Base-by-base conservation (phyloP, 2,329 filamentous ascomycete genomes). In the Xylaria sp. region DNA sequence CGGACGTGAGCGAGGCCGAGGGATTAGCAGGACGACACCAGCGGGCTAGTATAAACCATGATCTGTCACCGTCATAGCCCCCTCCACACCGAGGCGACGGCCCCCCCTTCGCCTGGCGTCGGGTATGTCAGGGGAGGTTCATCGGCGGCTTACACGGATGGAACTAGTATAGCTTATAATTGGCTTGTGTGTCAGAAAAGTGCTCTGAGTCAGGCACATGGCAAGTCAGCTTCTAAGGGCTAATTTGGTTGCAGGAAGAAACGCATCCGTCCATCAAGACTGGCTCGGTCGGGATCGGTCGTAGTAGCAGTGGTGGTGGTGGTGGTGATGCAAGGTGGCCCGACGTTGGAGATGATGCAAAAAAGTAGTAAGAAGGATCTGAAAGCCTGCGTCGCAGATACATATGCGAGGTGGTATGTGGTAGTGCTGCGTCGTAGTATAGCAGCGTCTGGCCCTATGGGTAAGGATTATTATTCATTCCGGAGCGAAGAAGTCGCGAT, bases 391-490 rank as follows among this genome's bases (percentile, higher is more conserved):
- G 29, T 34, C 29, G 53, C 60, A 57, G 61, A 57, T 59, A 63
- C n/a, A n/a, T n/a, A n/a, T n/a, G n/a, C n/a, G n/a, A n/a, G n/a
- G n/a, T n/a, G n/a, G n/a, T 62, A 60, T 60, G 62, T 56, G 61
- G 57, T 57, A 49, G 54, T 57, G 57, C 56, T 60, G 60, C 61
- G 62, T 60, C 46, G 60, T 65, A 53, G 61, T 61, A 64, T 56
- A 64, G 57, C 53, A 57, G 52, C 59, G 54, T 58, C 63, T 58
- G 62, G 61, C 58, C 54, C 60, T 62, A 61, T 66, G 64, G 65
- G 63, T 65, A 64, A 63, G 64, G 65, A 68, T 65, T 61, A 58
- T 43, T 51, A 45, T 46, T 57, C n/a, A n/a, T n/a, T n/a, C n/a
- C n/a, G 61, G 51, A 43, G 57, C 41, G 48, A 47, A 53, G 39